These are phyloP conservation scores for Boletus insuetus DNA, from an alignment of 768 basidiomycete species.

Conservation along the genomic window DNA sequence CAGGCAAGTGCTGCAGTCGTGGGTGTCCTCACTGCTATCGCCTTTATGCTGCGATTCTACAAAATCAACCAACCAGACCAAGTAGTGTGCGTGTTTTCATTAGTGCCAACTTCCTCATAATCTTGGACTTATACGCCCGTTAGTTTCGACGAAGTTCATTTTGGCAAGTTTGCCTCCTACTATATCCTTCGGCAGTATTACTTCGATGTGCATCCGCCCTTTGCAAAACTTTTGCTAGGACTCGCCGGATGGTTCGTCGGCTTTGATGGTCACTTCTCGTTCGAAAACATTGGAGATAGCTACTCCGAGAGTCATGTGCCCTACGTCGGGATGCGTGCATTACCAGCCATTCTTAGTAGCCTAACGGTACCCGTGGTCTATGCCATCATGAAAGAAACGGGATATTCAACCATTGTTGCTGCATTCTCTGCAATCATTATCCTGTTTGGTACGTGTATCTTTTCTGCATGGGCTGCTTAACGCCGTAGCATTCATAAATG, in stretches of 20 bases:
- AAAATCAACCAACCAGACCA: conserved; percentile 94
- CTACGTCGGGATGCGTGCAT: conserved; percentile 88
- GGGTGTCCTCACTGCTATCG: conserved; percentile 62
- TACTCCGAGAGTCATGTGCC: conserved; percentile 87
- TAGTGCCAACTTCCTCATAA: neutral
- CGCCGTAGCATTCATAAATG: conserved; percentile 4
- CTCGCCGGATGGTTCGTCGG: conserved; percentile 96
- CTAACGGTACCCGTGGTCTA: conserved; percentile 90
- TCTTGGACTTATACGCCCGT: conserved; percentile 3
- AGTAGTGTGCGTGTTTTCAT: conserved; percentile 68
- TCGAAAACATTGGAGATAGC: conserved; percentile 94
- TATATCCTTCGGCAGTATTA: conserved; percentile 94
- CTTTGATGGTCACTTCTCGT: conserved; percentile 90
- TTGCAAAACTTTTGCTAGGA: conserved; percentile 93
- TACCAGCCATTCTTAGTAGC: conserved; percentile 89
- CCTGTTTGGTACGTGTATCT: conserved; percentile 70
- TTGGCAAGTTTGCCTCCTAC: conserved; percentile 96
- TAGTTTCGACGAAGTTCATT: conserved; percentile 98
- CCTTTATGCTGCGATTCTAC: conserved; percentile 86
- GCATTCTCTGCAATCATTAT: conserved; percentile 86
- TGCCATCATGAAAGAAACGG: conserved; percentile 96
- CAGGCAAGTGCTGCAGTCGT: conserved; percentile 64
- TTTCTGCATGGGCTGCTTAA: neutral
- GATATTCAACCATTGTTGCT: conserved; percentile 88
- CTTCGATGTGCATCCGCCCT: conserved; percentile 98